A percentile compares a stretch with the other conserved stretches of the same genome.
phyloP scores from a whole-genome alignment of 1,139 yeast genomes.

The Geotrichum restrictum region DNA sequence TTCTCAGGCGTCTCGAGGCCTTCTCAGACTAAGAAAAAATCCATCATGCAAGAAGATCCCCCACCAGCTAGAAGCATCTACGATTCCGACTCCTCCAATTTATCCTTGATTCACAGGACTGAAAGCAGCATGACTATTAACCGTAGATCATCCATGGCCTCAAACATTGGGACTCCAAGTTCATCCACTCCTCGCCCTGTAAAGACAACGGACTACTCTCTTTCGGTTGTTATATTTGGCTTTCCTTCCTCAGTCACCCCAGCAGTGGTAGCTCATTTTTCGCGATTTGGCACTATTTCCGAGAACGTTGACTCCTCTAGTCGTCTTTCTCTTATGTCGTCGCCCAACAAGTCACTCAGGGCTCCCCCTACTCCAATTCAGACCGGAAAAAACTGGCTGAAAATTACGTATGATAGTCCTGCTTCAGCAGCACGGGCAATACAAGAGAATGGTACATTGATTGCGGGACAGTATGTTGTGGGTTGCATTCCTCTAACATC shows the following conservation, averaged over 20 bases:
- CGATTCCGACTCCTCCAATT: slow-evolving; percentile 25
- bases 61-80: slow-evolving; percentile 39
- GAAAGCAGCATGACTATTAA: slow-evolving; percentile 21
- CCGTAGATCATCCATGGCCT: slow-evolving; percentile 16
- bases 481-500: slow-evolving; percentile 71
- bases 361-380: slow-evolving; percentile 53
- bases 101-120: background rate
- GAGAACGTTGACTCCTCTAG: slow-evolving; percentile 58
- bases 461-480: slow-evolving; percentile 59
- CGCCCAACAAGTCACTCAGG: slow-evolving; percentile 19
- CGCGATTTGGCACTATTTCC: slow-evolving; percentile 72
- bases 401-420: slow-evolving; percentile 73
- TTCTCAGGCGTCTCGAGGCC: slow-evolving; percentile 36
- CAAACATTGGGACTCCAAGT: slow-evolving; percentile 11
- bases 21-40: slow-evolving; percentile 24
- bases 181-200: slow-evolving; percentile 11
- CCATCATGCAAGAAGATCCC: slow-evolving; percentile 33
- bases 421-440: slow-evolving; percentile 78
- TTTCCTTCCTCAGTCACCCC: slow-evolving; percentile 73
- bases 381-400: slow-evolving; percentile 85
- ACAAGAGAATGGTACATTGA: slow-evolving; percentile 71
- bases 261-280: slow-evolving; percentile 67
- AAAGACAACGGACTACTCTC: slow-evolving; percentile 18
- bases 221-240: slow-evolving; percentile 82
- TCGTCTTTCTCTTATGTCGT: slow-evolving; percentile 16